Percentiles rank a stretch among this genome's conserved stretches.
phyloP scores from a whole-genome alignment of 306 rosid species.

The Ziziphus jujuba region DNA sequence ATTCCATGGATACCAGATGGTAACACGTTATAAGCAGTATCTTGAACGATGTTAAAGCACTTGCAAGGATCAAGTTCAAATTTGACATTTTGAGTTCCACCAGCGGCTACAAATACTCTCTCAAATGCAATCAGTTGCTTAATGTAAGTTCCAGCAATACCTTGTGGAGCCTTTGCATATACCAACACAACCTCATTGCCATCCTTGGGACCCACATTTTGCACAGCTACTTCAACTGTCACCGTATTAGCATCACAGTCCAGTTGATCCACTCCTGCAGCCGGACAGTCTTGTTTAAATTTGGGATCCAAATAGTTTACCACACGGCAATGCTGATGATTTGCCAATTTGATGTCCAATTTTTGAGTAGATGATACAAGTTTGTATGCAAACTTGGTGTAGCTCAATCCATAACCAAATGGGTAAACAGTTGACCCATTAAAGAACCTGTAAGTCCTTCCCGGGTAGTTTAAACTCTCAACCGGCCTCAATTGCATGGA shows the following conservation, averaged over 20 bases:
- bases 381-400: conserved; percentile 24
- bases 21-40: conserved; percentile 16
- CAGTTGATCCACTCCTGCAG: background rate
- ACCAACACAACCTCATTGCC: conserved; percentile 29
- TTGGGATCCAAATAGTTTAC: background rate
- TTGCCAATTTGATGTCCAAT: background rate
- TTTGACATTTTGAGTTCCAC: conserved; percentile 4
- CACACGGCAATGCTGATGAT: conserved; percentile 23
- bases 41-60: conserved; percentile 29
- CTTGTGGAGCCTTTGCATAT: conserved; percentile 30
- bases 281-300: background rate
- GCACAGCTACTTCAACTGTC: conserved; percentile 11
- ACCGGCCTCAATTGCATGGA: conserved; percentile 35
- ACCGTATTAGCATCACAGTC: background rate
- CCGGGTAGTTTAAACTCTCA: conserved; percentile 29
- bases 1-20: conserved; percentile 32
- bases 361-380: conserved; percentile 12
- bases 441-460: conserved; percentile 39
- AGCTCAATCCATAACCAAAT: conserved; percentile 38
- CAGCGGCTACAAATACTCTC: conserved; percentile 25
- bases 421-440: conserved; percentile 35
- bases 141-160: conserved; percentile 7
- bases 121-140: conserved; percentile 38
- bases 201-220: conserved; percentile 21
- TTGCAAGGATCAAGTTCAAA: conserved; percentile 26